Conservation (phyloP, 1,139 yeast genomes). For the Wickerhamiella infanticola region DNA sequence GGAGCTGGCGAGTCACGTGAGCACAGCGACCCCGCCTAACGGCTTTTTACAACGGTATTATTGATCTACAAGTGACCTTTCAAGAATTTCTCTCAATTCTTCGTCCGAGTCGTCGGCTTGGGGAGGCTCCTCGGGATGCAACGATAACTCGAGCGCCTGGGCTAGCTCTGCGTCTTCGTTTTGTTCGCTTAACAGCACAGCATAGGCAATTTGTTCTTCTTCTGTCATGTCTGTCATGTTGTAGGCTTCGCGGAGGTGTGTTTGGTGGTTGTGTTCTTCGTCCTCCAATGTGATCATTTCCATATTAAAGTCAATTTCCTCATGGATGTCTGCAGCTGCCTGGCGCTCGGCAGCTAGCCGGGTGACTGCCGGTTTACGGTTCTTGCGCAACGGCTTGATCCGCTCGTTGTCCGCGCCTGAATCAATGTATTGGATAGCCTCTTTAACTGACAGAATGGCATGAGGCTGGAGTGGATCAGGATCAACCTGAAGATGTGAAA, state of each 20-base stretch:
- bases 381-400: not conserved
- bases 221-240: conserved; percentile 21
- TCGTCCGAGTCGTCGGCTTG: conserved; percentile 11
- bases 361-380: not conserved
- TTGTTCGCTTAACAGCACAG: conserved; percentile 24
- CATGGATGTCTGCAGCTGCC: conserved; percentile 6
- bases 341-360: not conserved
- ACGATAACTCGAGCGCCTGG: conserved; percentile 27
- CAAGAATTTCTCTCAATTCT: conserved; percentile 16
- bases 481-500: conserved; percentile 31
- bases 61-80: not conserved
- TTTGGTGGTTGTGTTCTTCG: conserved; percentile 11
- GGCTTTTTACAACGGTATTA: not conserved
- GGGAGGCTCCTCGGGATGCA: conserved; percentile 1
- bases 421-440: conserved; percentile 46
- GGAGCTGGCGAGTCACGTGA: not conserved
- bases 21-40: not conserved
- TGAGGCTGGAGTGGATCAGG: conserved; percentile 30
- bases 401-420: conserved; percentile 32
- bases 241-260: conserved; percentile 6
- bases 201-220: conserved; percentile 30
- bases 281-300: conserved; percentile 21
- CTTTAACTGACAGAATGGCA: conserved; percentile 43
- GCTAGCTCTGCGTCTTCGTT: conserved; percentile 24
- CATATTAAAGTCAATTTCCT: conserved; percentile 13